Percentiles rank a stretch among this genome's conserved stretches.
Conservation (phyloP, 768 basidiomycete genomes). For the Mycena capillaripes region DNA sequence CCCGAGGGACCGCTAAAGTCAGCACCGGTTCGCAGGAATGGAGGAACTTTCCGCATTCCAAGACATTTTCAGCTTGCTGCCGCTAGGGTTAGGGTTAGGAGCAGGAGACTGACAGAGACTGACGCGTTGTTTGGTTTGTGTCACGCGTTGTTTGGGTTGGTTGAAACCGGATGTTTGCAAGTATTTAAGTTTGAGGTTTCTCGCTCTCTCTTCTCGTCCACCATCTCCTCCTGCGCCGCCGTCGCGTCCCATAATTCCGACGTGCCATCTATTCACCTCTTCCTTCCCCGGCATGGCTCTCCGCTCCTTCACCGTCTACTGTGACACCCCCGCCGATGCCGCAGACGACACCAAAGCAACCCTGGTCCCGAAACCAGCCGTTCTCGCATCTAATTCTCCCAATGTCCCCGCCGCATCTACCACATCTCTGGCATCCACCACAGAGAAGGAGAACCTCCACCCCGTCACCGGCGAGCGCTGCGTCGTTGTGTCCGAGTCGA, state of each 20-base stretch:
- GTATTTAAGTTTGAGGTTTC: neutral
- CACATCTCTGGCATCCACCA: conserved; percentile 50
- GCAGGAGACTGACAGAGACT: neutral
- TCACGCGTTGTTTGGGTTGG: neutral
- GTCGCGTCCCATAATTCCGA: neutral
- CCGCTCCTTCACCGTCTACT: conserved; percentile 75
- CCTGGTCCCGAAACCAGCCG: conserved; percentile 36
- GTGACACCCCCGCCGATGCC: conserved; percentile 65
- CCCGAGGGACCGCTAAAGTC: neutral
- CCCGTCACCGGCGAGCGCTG: conserved; percentile 79
- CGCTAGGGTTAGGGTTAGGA: too few relatives aligned
- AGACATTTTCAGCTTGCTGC: neutral
- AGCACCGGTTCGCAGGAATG: neutral
- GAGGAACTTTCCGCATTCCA: neutral
- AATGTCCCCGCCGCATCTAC: conserved; percentile 46
- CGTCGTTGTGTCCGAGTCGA: conserved; percentile 48
- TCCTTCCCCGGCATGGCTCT: conserved; percentile 58
- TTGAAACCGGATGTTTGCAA: neutral
- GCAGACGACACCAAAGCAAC: conserved; percentile 52
- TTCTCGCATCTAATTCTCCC: conserved; percentile 42
- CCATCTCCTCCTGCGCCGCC: neutral
- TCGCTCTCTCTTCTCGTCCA: conserved; percentile 8
- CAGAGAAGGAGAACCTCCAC: conserved; percentile 86
- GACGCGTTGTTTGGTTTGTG: neutral
- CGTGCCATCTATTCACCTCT: neutral